Percentiles rank a stretch among this genome's conserved stretches.
phyloP scores from a whole-genome alignment of 139 green algal genomes.

The Tetratostichococcus sp. region DNA sequence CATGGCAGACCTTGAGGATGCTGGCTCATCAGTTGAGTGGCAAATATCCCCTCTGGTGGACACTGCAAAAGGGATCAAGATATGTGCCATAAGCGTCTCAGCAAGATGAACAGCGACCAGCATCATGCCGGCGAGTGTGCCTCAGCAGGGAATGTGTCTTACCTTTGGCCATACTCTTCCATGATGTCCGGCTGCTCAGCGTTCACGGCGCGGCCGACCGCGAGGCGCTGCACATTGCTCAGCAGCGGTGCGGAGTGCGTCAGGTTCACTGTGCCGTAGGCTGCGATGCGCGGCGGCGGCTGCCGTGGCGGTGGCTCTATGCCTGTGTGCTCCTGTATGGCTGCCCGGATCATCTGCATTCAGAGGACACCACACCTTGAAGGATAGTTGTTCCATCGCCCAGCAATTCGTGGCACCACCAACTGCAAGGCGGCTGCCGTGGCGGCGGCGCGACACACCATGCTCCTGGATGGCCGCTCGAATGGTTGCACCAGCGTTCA shows the following conservation, averaged over 20 bases:
- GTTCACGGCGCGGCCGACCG: slow-evolving; percentile 17
- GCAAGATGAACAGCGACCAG: no score
- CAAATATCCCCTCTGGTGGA: neutral
- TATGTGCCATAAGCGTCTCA: no score
- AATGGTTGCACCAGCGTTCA: no score
- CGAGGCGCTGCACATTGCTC: slow-evolving; percentile 19
- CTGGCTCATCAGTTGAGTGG: neutral
- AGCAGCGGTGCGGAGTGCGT: slow-evolving; percentile 23
- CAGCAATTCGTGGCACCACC: no score
- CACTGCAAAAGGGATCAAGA: no score
- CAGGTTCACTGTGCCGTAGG: slow-evolving; percentile 36
- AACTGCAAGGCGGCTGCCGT: no score
- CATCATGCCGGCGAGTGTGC: no score
- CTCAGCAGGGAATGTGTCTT: no score
- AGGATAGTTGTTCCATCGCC: no score
- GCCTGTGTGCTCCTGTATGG: slow-evolving; percentile 27
- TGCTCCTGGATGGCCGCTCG: no score
- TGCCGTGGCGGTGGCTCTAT: slow-evolving; percentile 22
- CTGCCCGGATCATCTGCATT: slow-evolving; percentile 38
- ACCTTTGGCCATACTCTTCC: slow-evolving; percentile 55
- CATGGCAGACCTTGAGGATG: neutral
- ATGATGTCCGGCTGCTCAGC: slow-evolving; percentile 38
- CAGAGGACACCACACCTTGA: no score
- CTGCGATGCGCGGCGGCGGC: slow-evolving; percentile 3
- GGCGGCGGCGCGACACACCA: no score